Evolutionary conservation across 2,329 filamentous ascomycete genomes (phyloP).

Genomic region (Thermochaetoides dissita): DNA sequence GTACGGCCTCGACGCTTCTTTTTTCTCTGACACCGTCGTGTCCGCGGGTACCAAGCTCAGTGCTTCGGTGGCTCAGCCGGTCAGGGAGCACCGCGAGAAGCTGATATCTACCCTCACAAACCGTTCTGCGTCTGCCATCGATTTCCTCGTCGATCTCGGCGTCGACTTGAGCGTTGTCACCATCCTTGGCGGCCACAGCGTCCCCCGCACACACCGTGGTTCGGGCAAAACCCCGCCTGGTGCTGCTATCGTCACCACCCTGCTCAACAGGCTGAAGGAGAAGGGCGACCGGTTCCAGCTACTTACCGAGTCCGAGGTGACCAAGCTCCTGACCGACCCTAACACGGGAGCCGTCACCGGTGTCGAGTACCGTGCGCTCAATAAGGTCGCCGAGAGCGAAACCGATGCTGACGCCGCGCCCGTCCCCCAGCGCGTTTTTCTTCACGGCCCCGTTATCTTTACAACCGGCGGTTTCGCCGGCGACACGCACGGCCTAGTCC

Average conservation of each 20-base stretch:
- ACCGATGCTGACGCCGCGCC: constrained; percentile 3
- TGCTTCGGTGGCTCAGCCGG: constrained; percentile 12
- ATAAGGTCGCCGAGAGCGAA: background rate
- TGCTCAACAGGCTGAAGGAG: constrained; percentile 37
- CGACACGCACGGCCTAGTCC: constrained; percentile 42
- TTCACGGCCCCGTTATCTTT: constrained; percentile 44
- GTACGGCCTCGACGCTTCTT: constrained; percentile 22
- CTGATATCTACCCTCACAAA: constrained; percentile 36
- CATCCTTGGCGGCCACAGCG: constrained; percentile 44
- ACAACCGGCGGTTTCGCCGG: constrained; percentile 49
- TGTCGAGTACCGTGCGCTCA: constrained; percentile 29
- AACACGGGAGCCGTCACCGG: constrained; percentile 28
- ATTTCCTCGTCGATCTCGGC: constrained; percentile 43
- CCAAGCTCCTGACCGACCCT: constrained; percentile 25
- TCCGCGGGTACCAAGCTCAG: constrained; percentile 37
- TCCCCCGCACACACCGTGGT: constrained; percentile 43
- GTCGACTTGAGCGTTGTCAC: constrained; percentile 46
- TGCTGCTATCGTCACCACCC: constrained; percentile 39
- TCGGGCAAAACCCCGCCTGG: constrained; percentile 42
- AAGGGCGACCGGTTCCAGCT: constrained; percentile 33
- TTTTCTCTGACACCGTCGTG: constrained; percentile 41
- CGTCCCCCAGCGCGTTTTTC: constrained; percentile 21
- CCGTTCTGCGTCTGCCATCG: constrained; percentile 33
- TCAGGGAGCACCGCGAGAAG: constrained; percentile 23
- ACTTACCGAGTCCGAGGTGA: constrained; percentile 38